These are phyloP conservation scores for Neofusicoccum sp. DNA, from an alignment of 2,329 filamentous ascomycete species.

Conservation along the genomic window DNA sequence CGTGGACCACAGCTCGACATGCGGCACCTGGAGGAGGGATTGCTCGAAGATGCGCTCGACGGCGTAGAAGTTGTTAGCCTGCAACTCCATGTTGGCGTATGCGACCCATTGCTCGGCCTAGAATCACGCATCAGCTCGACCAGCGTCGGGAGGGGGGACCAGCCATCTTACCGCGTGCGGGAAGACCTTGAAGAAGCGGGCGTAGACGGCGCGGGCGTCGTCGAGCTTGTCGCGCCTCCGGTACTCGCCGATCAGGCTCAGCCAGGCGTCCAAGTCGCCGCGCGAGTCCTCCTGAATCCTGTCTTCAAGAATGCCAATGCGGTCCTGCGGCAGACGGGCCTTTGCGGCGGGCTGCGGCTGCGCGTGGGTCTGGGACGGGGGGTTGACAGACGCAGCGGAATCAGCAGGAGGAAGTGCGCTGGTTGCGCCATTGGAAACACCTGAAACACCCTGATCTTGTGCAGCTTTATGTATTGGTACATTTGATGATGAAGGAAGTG, in stretches of 20 bases:
- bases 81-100: slow-evolving; percentile 86
- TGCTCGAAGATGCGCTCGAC: slow-evolving; percentile 82
- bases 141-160: background rate
- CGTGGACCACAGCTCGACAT: slow-evolving; percentile 84
- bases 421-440: slow-evolving; percentile 38
- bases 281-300: slow-evolving; percentile 89
- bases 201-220: slow-evolving; percentile 75
- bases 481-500: slow-evolving; percentile 54
- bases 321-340: slow-evolving; percentile 67
- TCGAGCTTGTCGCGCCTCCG: slow-evolving; percentile 78
- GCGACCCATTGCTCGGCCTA: slow-evolving; percentile 90
- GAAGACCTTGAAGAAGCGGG: slow-evolving; percentile 83
- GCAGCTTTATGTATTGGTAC: slow-evolving; percentile 60
- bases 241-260: slow-evolving; percentile 81
- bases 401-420: slow-evolving; percentile 50
- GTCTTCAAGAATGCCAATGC: slow-evolving; percentile 79
- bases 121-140: slow-evolving; percentile 16
- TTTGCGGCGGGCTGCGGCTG: slow-evolving; percentile 40
- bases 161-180: slow-evolving; percentile 76
- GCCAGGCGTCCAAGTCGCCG: slow-evolving; percentile 90
- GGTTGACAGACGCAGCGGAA: slow-evolving; percentile 36
- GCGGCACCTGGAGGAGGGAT: slow-evolving; percentile 74
- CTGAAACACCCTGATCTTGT: slow-evolving; percentile 49
- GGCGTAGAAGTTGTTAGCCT: slow-evolving; percentile 75
- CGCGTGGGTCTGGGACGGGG: slow-evolving; percentile 25